phyloP scores from a whole-genome alignment of 1,284 basidiomycete species.

The Sparassis latifolia region DNA sequence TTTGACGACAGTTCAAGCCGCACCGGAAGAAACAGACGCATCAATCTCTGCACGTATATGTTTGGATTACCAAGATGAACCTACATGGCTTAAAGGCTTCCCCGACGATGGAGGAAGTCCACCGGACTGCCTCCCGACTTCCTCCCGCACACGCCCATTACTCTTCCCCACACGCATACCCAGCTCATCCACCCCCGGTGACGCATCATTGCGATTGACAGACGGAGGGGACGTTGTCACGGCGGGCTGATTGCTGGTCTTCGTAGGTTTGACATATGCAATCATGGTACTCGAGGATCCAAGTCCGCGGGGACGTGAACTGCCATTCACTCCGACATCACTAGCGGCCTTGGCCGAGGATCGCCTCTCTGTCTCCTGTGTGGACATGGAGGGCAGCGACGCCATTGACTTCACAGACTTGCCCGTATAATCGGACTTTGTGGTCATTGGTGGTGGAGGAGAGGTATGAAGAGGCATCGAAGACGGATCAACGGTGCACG shows the following conservation, averaged over 20 bases:
- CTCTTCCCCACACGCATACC: constrained; percentile 39
- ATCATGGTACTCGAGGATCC: constrained; percentile 46
- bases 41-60: constrained; percentile 20
- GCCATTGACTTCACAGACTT: constrained; percentile 16
- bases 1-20: constrained; percentile 18
- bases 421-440: constrained; percentile 19
- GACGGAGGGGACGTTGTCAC: constrained; percentile 17
- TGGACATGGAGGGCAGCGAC: constrained; percentile 20
- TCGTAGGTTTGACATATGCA: constrained; percentile 44
- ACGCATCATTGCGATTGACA: constrained; percentile 8
- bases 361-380: neutral
- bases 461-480: constrained; percentile 8
- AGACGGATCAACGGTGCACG: constrained; percentile 29
- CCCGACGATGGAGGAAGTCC: constrained; percentile 35
- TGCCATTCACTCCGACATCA: constrained; percentile 14
- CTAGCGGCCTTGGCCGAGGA: constrained; percentile 12
- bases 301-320: constrained; percentile 24
- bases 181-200: constrained; percentile 47
- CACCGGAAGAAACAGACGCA: constrained; percentile 18
- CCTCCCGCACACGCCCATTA: constrained; percentile 9
- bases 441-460: constrained; percentile 12
- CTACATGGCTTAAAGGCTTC: constrained; percentile 75
- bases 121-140: constrained; percentile 14
- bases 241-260: constrained; percentile 37
- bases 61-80: constrained; percentile 62